These are phyloP conservation scores for Epithemia pelagica DNA, from an alignment of 108 stramenopile genomes.

Conservation along the genomic window DNA sequence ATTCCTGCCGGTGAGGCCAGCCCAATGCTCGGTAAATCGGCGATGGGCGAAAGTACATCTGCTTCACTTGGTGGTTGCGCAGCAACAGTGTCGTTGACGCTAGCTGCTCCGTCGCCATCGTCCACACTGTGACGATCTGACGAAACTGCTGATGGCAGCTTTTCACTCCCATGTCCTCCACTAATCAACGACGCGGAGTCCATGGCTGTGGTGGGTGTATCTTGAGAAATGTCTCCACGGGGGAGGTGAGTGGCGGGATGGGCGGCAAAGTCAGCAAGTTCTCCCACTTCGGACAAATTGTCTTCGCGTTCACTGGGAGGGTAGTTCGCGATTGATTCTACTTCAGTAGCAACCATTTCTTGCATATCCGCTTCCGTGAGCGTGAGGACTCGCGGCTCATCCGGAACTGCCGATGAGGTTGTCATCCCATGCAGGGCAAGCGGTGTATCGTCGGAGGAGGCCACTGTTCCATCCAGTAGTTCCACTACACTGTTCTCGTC, in stretches of 20 bases:
- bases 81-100: conserved; percentile 16
- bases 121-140: background rate
- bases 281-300: conserved; percentile 44
- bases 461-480: background rate
- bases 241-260: background rate
- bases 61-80: conserved; percentile 45
- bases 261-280: conserved; percentile 18
- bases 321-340: conserved; percentile 61
- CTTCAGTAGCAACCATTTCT: conserved; percentile 63
- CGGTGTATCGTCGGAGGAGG: background rate
- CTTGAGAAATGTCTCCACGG: conserved; percentile 22
- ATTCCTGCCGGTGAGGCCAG: background rate
- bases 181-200: conserved; percentile 28
- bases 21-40: background rate
- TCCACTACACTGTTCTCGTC: background rate
- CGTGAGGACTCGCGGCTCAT: conserved; percentile 36
- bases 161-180: conserved; percentile 21
- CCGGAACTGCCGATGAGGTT: background rate
- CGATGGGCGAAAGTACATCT: background rate
- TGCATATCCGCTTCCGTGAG: conserved; percentile 68
- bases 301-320: conserved; percentile 59
- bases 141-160: background rate
- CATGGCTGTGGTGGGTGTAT: conserved; percentile 39
- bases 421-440: background rate
- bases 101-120: conserved; percentile 14